phyloP scores from a whole-genome alignment of 2,329 filamentous ascomycete genomes.

The Ampelomyces quisqualis region DNA sequence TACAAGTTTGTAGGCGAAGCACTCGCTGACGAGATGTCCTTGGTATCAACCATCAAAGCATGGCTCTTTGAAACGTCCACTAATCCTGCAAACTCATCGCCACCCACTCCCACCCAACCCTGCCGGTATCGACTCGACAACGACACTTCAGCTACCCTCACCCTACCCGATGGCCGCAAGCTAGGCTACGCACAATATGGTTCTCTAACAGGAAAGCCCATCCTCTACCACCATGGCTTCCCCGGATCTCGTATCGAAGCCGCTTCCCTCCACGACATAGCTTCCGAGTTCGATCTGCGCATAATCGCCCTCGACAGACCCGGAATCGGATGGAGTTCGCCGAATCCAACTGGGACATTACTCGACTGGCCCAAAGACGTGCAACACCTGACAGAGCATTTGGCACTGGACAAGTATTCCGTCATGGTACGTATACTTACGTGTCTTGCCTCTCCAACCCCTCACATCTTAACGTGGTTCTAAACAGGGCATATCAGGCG shows the following conservation, averaged over 20 bases:
- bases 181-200: constrained; percentile 42
- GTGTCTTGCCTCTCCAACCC: neutral
- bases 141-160: constrained; percentile 31
- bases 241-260: constrained; percentile 37
- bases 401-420: constrained; percentile 22
- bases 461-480: constrained; percentile 1
- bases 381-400: constrained; percentile 18
- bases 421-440: constrained; percentile 31
- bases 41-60: neutral
- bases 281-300: constrained; percentile 21
- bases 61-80: neutral
- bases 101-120: neutral
- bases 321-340: constrained; percentile 31
- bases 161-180: constrained; percentile 40
- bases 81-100: neutral
- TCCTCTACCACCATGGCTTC: constrained; percentile 35
- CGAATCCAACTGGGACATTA: constrained; percentile 21
- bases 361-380: constrained; percentile 29
- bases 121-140: constrained; percentile 25
- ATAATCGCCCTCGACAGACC: constrained; percentile 34
- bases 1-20: neutral
- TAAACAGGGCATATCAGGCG: constrained; percentile 35
- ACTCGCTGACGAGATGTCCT: neutral
- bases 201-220: constrained; percentile 23
- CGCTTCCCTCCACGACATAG: constrained; percentile 22